Evolutionary conservation across 2,329 filamentous ascomycete genomes (phyloP), one percentile per base, ranked within the genome.

Genomic region (Cladosporium oxysporum): DNA sequence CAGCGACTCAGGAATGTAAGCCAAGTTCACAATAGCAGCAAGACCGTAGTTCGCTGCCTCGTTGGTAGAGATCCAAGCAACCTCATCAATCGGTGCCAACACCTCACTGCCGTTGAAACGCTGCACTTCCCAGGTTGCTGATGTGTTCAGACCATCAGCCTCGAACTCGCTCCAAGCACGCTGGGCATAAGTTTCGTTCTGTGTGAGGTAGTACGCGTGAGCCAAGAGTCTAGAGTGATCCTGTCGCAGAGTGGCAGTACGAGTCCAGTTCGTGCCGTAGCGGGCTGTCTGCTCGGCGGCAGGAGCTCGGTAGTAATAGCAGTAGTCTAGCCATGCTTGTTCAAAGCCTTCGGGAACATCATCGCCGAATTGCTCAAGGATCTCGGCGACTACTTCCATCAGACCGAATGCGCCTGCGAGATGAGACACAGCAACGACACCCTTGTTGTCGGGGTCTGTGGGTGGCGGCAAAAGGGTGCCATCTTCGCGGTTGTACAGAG

Each of bases 181-280:
- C 18, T 76, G 69, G 0, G 83, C 85, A 3, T 86, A 76, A 0
- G 80, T 83, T 0, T 74, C 75, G 64, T 87, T 86, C 5, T 75
- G 74, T 0, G 75, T 71, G 64, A 79, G 76, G 26, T 75, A 71
- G 0, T 84, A 83, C 2, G 80, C 83, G 69, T 85, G 87, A 0
- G 85, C 86, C 1, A 86, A 83, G 8, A 88, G 77, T 1, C 86
- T 81, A 1, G 86, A 87, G 71, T 88, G 87, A 0, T 82, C 85
- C 71, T 88, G 86, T 58, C 78, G 77, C 58, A 88, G 75, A 57
- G 75, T 84, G 5, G 83, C 67, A 11, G 49, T 53, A 10, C 23
- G 41, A 3, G 68, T 79, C n/a, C 82, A 88, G 57, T 75, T 74
- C 1, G 72, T 71, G 7, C 86, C 86, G 68, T 87, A 88, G 0